Base-by-base conservation (phyloP, 1,284 basidiomycete genomes). In the Papiliotrema fonsecae region DNA sequence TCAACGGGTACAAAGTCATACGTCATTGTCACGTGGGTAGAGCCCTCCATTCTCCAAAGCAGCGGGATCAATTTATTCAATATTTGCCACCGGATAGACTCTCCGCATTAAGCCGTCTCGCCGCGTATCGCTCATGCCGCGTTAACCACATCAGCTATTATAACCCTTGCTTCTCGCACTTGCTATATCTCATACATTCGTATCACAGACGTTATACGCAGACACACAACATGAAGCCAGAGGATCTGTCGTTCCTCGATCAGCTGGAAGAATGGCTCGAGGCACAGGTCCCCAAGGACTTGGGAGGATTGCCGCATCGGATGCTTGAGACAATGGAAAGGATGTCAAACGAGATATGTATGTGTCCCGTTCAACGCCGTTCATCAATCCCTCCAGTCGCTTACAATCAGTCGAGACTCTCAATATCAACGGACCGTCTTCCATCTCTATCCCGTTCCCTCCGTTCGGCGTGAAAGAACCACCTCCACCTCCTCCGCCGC, bases 221-320 rank as follows among this genome's bases (percentile, higher is more conserved):
- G n/a, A n/a, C n/a, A n/a, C n/a, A n/a, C n/a, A n/a, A n/a, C 38
- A 54, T 28, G 46, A 72, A 69, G 67, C 60, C 65, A 3, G 65
- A 65, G 52, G 65, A 70, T 32, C 46, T 55, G 27, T 54, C 56
- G 2, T 52, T 74, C 44, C 64, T 72, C 40, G 69, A 70, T 55
- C 64, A 73, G 52, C 60, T 74, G 48, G 70, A 73, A 55, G 61
- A 69, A 45, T 71, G 71, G 67, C 57, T 73, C 32, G 64, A 71
- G 50, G 57, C 60, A 1, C 69, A 71, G 54, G 62, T 74, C 27
- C 70, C 72, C 4, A 39, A 51, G 22, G 69, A 73, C 54, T 51
- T 73, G 21, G 61, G 67, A 38, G 70, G 72, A 34, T 58, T 73
- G 18, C 70, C 72, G 7, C 56, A 55, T 36, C 60, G 65, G 57